Percentiles rank a stretch among this genome's conserved stretches.
Evolutionary conservation across 805 yeast genomes (phyloP).

Genomic region (Lipomyces starkeyi): DNA sequence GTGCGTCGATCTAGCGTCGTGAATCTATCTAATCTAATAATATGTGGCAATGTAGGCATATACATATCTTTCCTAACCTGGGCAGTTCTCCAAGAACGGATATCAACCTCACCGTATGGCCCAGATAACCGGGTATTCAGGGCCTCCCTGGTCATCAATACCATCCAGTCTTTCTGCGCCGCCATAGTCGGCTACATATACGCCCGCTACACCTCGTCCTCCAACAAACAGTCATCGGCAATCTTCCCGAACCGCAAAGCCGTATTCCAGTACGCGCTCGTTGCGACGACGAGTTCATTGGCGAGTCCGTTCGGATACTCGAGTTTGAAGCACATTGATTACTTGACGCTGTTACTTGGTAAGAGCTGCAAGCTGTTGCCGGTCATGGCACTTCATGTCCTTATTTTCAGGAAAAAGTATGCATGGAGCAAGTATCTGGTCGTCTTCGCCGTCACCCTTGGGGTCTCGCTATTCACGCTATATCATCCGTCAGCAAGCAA

Average conservation of each 20-base stretch:
- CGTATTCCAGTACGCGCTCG: slow-evolving; percentile 52
- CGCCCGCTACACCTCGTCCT: slow-evolving; percentile 42
- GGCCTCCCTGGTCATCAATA: slow-evolving; percentile 79
- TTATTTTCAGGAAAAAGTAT: slow-evolving; percentile 71
- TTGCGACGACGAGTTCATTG: slow-evolving; percentile 76
- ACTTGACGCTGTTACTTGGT: slow-evolving; percentile 80
- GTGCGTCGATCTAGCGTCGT: not conserved
- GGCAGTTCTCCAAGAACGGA: slow-evolving; percentile 91
- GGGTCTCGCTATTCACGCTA: slow-evolving; percentile 80
- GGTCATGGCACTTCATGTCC: slow-evolving; percentile 82
- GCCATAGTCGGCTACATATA: slow-evolving; percentile 69
- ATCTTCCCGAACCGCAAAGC: slow-evolving; percentile 44
- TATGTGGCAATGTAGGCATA: slow-evolving; percentile 62
- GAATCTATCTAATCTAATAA: slow-evolving; percentile 7
- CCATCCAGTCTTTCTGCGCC: slow-evolving; percentile 77
- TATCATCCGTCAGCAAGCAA: slow-evolving; percentile 47
- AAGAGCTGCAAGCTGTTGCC: slow-evolving; percentile 95
- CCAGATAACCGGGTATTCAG: slow-evolving; percentile 60
- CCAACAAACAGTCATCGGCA: slow-evolving; percentile 1
- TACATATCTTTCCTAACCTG: slow-evolving; percentile 87
- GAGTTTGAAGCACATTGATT: slow-evolving; percentile 82
- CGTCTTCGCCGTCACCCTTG: slow-evolving; percentile 77
- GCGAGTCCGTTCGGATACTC: slow-evolving; percentile 84
- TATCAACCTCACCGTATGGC: slow-evolving; percentile 77
- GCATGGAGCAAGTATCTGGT: slow-evolving; percentile 79